Evolutionary conservation across 1,284 basidiomycete genomes (phyloP).

Genomic region (Melampsora larici-populina): DNA sequence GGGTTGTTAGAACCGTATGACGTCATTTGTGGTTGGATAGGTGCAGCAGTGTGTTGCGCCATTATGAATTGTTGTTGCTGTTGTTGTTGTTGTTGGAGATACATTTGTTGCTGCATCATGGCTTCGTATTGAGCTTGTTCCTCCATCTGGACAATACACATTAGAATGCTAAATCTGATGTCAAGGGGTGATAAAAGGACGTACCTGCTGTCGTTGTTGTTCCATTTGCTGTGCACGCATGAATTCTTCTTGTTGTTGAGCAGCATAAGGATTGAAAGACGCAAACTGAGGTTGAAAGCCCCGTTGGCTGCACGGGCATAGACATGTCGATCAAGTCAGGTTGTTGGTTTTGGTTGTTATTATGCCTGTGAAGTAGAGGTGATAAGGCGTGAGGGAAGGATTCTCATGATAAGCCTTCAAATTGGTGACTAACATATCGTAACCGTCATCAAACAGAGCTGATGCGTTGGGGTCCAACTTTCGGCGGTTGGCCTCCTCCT

Average conservation of each 20-base stretch:
- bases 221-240: slow-evolving; percentile 50
- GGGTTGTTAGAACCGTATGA: slow-evolving; percentile 87
- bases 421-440: slow-evolving; percentile 1
- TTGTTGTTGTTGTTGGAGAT: slow-evolving; percentile 55
- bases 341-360: slow-evolving; percentile 52
- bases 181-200: background rate
- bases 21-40: slow-evolving; percentile 60
- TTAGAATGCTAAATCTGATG: no score
- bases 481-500: slow-evolving; percentile 63
- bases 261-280: slow-evolving; percentile 59
- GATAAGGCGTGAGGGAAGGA: slow-evolving; percentile 14
- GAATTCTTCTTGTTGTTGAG: slow-evolving; percentile 59
- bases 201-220: slow-evolving; percentile 50
- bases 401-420: background rate
- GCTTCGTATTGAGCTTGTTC: slow-evolving; percentile 64
- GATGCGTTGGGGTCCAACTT: slow-evolving; percentile 35
- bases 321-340: slow-evolving; percentile 54
- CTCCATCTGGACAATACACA: slow-evolving; percentile 61
- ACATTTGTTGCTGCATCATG: slow-evolving; percentile 61
- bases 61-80: slow-evolving; percentile 55
- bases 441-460: slow-evolving; percentile 43
- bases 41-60: slow-evolving; percentile 50
- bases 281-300: slow-evolving; percentile 58
- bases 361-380: slow-evolving; percentile 49
- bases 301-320: slow-evolving; percentile 55